phyloP scores from a whole-genome alignment of 129 eudicot genomes.

The Smallanthus sonchifolius region DNA sequence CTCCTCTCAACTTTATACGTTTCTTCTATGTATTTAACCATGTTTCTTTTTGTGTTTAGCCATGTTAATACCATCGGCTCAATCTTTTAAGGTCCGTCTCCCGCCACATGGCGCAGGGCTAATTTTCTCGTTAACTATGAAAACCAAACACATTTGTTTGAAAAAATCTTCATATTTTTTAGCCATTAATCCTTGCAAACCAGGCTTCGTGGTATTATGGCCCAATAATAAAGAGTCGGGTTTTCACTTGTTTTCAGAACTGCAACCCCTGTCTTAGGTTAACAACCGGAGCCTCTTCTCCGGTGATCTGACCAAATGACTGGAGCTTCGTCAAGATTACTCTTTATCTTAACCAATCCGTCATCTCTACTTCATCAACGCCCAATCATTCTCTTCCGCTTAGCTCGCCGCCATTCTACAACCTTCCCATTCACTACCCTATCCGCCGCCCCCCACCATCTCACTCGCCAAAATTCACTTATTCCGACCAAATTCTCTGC shows the following conservation, averaged over 20 bases:
- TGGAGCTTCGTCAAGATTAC: slow-evolving; percentile 38
- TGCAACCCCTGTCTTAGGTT: slow-evolving; percentile 14
- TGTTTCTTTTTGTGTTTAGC: too few species aligned
- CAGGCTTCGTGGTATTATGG: neutral
- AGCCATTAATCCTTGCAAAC: neutral
- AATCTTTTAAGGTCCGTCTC: too few species aligned
- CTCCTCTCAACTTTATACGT: too few species aligned
- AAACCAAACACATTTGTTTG: too few species aligned
- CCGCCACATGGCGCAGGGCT: too few species aligned
- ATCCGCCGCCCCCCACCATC: neutral
- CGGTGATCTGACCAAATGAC: slow-evolving; percentile 20
- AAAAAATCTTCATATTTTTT: too few species aligned
- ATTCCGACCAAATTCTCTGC: slow-evolving; percentile 15
- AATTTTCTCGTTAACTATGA: too few species aligned
- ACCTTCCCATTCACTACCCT: slow-evolving; percentile 4
- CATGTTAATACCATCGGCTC: too few species aligned
- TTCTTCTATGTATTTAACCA: too few species aligned
- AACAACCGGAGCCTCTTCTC: slow-evolving; percentile 14
- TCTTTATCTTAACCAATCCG: slow-evolving; percentile 43
- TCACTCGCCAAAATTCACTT: slow-evolving; percentile 1
- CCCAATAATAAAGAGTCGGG: slow-evolving; percentile 2
- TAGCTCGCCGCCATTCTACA: slow-evolving; percentile 5
- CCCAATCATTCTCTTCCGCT: slow-evolving; percentile 32
- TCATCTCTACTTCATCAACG: slow-evolving; percentile 38
- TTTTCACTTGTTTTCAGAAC: neutral